A percentile compares a stretch with the other conserved stretches of the same genome.
phyloP scores from a whole-genome alignment of 1,284 basidiomycete genomes.

The Macrocystidia cucumis region DNA sequence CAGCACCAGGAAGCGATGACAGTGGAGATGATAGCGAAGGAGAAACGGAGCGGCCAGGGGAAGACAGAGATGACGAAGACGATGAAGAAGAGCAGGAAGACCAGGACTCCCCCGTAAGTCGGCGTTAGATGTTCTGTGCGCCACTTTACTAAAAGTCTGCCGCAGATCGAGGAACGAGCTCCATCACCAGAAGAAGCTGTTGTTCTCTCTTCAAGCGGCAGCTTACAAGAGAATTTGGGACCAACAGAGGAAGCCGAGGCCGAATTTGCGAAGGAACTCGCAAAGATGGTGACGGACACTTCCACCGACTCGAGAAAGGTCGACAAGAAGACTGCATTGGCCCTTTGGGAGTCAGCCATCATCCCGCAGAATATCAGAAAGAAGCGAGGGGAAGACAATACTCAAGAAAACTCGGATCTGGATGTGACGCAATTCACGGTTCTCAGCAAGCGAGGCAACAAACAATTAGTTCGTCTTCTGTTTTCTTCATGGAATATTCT shows the following conservation, averaged over 20 bases:
- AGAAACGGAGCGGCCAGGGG: slow-evolving; percentile 45
- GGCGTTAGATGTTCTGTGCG: slow-evolving; percentile 1
- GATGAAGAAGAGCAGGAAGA: slow-evolving; percentile 35
- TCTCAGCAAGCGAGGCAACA: slow-evolving; percentile 91
- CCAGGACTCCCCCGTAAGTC: slow-evolving; percentile 45
- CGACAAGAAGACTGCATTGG: slow-evolving; percentile 76
- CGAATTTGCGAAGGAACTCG: slow-evolving; percentile 93
- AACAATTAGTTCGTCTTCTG: slow-evolving; percentile 63
- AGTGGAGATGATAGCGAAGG: slow-evolving; percentile 71
- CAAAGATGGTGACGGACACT: slow-evolving; percentile 88
- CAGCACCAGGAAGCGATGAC: slow-evolving; percentile 31
- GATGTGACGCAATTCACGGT: slow-evolving; percentile 89
- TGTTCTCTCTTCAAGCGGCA: slow-evolving; percentile 47
- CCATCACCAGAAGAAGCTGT: slow-evolving; percentile 74
- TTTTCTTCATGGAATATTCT: background rate
- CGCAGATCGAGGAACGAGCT: slow-evolving; percentile 55
- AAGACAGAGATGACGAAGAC: slow-evolving; percentile 53
- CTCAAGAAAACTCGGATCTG: slow-evolving; percentile 35
- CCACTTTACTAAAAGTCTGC: slow-evolving; percentile 8
- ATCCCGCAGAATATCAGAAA: slow-evolving; percentile 56
- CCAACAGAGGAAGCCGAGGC: slow-evolving; percentile 85
- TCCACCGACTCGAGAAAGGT: slow-evolving; percentile 78
- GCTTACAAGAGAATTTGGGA: slow-evolving; percentile 57
- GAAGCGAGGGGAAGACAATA: slow-evolving; percentile 48
- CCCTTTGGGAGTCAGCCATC: slow-evolving; percentile 83